A percentile compares a stretch with the other conserved stretches of the same genome.
phyloP scores from a whole-genome alignment of 306 rosid genomes.

The Glycine latifolia region DNA sequence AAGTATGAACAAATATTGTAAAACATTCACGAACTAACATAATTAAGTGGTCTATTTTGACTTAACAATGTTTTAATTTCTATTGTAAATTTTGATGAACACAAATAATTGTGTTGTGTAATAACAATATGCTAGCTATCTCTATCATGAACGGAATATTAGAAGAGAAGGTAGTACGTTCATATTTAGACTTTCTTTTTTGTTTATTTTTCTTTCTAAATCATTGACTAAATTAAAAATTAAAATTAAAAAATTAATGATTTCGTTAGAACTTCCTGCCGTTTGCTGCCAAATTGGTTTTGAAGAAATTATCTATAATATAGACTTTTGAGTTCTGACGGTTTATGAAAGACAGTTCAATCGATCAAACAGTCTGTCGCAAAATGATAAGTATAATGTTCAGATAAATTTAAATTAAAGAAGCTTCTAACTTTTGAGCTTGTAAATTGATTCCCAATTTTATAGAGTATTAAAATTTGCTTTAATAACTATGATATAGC shows the following conservation, averaged over 20 bases:
- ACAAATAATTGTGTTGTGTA: not conserved
- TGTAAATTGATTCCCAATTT: not conserved
- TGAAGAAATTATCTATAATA: conserved; percentile 29
- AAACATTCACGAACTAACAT: not conserved
- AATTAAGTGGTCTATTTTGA: conserved; percentile 14
- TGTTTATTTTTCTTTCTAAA: not conserved
- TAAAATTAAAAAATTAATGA: conserved; percentile 1
- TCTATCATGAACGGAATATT: not conserved
- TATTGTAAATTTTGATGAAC: not conserved
- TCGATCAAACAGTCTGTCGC: too few relatives aligned
- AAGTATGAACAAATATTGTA: not conserved
- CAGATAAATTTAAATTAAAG: not conserved
- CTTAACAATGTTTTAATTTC: not conserved
- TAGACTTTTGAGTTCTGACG: not conserved
- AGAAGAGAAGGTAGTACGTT: not conserved
- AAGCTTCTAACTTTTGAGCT: conserved; percentile 22
- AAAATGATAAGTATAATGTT: not conserved
- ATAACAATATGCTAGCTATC: not conserved
- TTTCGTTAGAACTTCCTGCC: not conserved
- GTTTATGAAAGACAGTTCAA: too few relatives aligned
- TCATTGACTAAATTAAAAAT: not conserved
- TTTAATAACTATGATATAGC: not conserved
- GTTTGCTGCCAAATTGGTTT: conserved; percentile 20
- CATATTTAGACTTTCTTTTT: not conserved
- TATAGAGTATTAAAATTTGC: not conserved